Evolutionary conservation across 345 rosid genomes (phyloP).

Genomic region (Linum trigynum): DNA sequence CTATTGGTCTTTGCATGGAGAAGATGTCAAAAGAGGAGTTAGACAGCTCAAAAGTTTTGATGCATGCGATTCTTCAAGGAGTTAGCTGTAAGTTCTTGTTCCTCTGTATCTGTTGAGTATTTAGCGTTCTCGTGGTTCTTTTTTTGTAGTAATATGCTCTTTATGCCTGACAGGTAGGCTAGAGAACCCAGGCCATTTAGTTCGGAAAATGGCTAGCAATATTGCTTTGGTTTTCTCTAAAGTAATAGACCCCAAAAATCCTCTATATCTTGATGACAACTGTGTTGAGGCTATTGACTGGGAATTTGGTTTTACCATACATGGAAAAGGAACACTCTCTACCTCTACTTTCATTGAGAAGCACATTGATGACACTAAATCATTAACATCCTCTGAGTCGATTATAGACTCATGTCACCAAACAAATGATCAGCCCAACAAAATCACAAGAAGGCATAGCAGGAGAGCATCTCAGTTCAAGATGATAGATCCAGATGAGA

Average conservation of each 20-base stretch:
- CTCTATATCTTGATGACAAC: slow-evolving; percentile 79
- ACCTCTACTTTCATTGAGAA: slow-evolving; percentile 20
- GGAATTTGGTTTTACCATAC: slow-evolving; percentile 57
- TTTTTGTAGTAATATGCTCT: slow-evolving; percentile 18
- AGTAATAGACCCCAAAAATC: slow-evolving; percentile 82
- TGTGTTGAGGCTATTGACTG: slow-evolving; percentile 61
- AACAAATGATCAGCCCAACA: slow-evolving; percentile 16
- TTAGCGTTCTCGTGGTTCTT: slow-evolving; percentile 15
- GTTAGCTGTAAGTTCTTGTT: slow-evolving; percentile 57
- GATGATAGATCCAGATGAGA: slow-evolving; percentile 80
- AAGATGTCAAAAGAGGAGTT: slow-evolving; percentile 76
- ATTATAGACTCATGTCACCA: slow-evolving; percentile 20
- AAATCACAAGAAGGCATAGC: slow-evolving; percentile 27
- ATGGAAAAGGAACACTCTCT: slow-evolving; percentile 22
- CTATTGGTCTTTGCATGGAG: slow-evolving; percentile 84
- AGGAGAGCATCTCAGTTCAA: slow-evolving; percentile 34
- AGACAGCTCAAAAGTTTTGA: slow-evolving; percentile 55
- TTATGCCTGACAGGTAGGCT: slow-evolving; percentile 64
- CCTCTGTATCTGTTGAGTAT: slow-evolving; percentile 15
- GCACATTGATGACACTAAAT: slow-evolving; percentile 25
- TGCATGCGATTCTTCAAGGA: slow-evolving; percentile 91
- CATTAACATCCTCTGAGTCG: slow-evolving; percentile 21
- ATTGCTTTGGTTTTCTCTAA: slow-evolving; percentile 78
- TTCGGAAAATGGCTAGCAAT: slow-evolving; percentile 84
- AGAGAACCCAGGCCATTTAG: slow-evolving; percentile 63